Percentiles rank a stretch among this genome's conserved stretches.
phyloP scores from a whole-genome alignment of 495 filamentous ascomycete genomes.

The Neurospora pannonica region DNA sequence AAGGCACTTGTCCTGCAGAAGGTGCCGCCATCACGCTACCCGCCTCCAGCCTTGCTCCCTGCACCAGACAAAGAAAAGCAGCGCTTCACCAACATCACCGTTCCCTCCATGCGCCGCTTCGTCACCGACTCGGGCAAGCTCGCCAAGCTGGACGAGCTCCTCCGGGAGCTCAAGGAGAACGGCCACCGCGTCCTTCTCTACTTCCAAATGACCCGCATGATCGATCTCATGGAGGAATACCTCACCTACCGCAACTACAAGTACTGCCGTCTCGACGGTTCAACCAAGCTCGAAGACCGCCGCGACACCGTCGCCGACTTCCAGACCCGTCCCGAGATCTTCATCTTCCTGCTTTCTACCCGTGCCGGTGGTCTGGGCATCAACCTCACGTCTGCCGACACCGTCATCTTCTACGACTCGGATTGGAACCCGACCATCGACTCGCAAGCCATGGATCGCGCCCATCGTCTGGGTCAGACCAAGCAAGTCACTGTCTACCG shows the following conservation, averaged over 20 bases:
- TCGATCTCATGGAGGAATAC: conserved; percentile 98
- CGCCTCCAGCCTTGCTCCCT: conserved; percentile 58
- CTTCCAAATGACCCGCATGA: conserved; percentile 99
- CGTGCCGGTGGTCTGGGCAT: conserved; percentile 96
- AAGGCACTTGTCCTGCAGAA: conserved; percentile 61
- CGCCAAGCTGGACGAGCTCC: conserved; percentile 78
- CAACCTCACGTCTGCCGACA: conserved; percentile 85
- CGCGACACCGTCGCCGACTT: conserved; percentile 96
- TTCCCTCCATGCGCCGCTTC: conserved; percentile 97
- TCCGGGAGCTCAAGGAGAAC: conserved; percentile 79
- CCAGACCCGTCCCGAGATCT: conserved; percentile 85
- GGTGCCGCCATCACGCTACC: conserved; percentile 53
- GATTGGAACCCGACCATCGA: conserved; percentile 99
- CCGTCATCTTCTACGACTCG: conserved; percentile 98
- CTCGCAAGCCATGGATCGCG: conserved; percentile 97
- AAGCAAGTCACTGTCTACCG: conserved; percentile 95
- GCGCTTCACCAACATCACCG: conserved; percentile 79
- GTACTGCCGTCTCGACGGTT: conserved; percentile 92
- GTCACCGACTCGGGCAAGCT: conserved; percentile 97
- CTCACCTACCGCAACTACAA: conserved; percentile 98
- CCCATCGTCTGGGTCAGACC: conserved; percentile 94
- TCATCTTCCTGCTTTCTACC: conserved; percentile 91
- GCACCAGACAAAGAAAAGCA: conserved; percentile 66
- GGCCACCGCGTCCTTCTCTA: conserved; percentile 96
- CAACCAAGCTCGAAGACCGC: conserved; percentile 95